Conservation (phyloP, 2,329 filamentous ascomycete species). For the Fusarium poae region DNA sequence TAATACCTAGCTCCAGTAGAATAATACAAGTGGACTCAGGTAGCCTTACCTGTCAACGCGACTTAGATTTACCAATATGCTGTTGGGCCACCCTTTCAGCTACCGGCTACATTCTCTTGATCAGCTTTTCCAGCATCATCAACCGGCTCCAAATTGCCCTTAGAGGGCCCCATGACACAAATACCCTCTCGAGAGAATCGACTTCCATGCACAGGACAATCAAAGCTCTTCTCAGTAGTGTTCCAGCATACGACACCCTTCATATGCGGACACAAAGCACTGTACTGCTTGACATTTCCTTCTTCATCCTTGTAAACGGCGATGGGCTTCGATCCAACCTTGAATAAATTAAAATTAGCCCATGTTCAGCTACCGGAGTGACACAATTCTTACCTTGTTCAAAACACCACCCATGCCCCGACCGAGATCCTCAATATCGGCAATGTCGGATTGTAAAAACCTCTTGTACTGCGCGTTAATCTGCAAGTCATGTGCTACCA, state of each 20-base stretch:
- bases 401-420: constrained; percentile 65
- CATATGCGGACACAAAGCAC: constrained; percentile 68
- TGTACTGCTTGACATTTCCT: constrained; percentile 63
- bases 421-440: constrained; percentile 67
- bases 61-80: neutral
- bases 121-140: constrained; percentile 15
- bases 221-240: constrained; percentile 64
- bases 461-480: constrained; percentile 70
- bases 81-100: neutral
- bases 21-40: neutral
- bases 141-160: constrained; percentile 20
- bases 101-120: constrained; percentile 18
- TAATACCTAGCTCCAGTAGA: neutral
- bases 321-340: constrained; percentile 56
- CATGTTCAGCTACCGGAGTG: rapidly evolving
- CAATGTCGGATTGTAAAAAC: constrained; percentile 65
- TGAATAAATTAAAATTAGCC: neutral
- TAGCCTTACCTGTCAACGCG: neutral
- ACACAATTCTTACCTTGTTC: constrained; percentile 53
- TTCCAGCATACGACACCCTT: constrained; percentile 71
- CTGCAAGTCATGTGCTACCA: constrained; percentile 65
- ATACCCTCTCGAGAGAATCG: constrained; percentile 49
- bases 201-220: constrained; percentile 64
- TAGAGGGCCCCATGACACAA: constrained; percentile 35
- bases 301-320: constrained; percentile 69